Evolutionary conservation across 345 rosid genomes (phyloP).

Genomic region (Chamaenerion angustifolium): DNA sequence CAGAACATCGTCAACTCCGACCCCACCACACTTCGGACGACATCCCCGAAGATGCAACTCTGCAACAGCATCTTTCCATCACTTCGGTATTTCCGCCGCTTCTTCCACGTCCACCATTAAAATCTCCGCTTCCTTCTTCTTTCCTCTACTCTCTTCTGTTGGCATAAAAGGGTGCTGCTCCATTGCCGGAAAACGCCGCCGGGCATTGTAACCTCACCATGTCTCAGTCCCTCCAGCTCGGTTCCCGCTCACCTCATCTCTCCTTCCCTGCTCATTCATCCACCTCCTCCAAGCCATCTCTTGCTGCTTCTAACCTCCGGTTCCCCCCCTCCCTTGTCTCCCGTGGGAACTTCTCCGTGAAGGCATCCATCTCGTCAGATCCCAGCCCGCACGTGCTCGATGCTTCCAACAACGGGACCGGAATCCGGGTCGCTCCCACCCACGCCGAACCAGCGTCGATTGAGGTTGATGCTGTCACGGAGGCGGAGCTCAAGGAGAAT

Average conservation of each 20-base stretch:
- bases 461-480: constrained; percentile 90
- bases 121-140: constrained; percentile 3
- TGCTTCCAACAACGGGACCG: constrained; percentile 41
- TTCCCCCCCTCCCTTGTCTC: constrained; percentile 14
- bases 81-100: constrained; percentile 33
- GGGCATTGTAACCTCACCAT: constrained; percentile 14
- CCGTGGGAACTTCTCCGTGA: constrained; percentile 15
- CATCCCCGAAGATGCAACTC: constrained; percentile 14
- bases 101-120: constrained; percentile 21
- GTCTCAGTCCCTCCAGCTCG: constrained; percentile 60
- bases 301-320: constrained; percentile 19
- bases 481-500: constrained; percentile 92
- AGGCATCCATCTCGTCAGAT: constrained; percentile 35
- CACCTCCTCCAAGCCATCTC: constrained; percentile 16
- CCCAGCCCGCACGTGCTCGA: constrained; percentile 21
- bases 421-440: constrained; percentile 8
- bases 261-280: constrained; percentile 20
- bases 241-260: constrained; percentile 24
- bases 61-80: background rate
- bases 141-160: constrained; percentile 1
- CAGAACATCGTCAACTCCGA: no score
- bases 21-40: constrained; percentile 14
- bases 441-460: constrained; percentile 4
- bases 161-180: background rate
- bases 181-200: background rate